Conservation (phyloP, 2,329 filamentous ascomycete genomes). For the Colletotrichum musae region DNA sequence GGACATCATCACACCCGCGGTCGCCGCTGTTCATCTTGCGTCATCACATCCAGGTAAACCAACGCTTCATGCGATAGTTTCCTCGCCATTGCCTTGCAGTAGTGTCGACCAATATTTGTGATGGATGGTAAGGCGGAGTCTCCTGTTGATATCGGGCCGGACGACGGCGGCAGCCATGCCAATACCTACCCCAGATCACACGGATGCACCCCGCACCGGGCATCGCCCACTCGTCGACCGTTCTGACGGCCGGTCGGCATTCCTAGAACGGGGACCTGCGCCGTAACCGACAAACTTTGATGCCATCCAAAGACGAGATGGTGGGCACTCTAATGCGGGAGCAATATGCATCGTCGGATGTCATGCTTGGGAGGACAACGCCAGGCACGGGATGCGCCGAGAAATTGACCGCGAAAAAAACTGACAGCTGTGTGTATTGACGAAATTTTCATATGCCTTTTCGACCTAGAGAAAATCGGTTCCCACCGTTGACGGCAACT, state of each 20-base stretch:
- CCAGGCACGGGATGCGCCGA: conserved; percentile 36
- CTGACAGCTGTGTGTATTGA: not conserved
- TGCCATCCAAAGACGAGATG: conserved; percentile 9
- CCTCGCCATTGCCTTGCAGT: conserved; percentile 24
- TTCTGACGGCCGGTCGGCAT: conserved; percentile 27
- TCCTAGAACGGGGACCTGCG: conserved; percentile 32
- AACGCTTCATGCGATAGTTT: not conserved
- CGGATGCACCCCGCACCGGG: conserved; percentile 38
- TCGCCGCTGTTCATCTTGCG: conserved; percentile 1
- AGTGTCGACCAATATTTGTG: conserved; percentile 18
- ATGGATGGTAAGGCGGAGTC: conserved; percentile 38
- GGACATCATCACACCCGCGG: not conserved
- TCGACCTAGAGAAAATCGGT: not conserved
- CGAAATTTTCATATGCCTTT: conserved; percentile 12
- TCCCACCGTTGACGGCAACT: no score
- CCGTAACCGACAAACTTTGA: conserved; percentile 40
- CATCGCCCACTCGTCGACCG: conserved; percentile 23
- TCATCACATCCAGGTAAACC: conserved; percentile 8
- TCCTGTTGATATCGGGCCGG: conserved; percentile 41
- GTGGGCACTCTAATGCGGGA: conserved; percentile 30
- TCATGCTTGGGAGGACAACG: conserved; percentile 22
- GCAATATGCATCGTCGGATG: conserved; percentile 23
- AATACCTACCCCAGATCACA: conserved; percentile 40
- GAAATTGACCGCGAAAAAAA: conserved; percentile 26
- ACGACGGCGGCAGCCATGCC: conserved; percentile 19